Conservation (phyloP, 306 rosid genomes). For the Ochetophila trinervis region DNA sequence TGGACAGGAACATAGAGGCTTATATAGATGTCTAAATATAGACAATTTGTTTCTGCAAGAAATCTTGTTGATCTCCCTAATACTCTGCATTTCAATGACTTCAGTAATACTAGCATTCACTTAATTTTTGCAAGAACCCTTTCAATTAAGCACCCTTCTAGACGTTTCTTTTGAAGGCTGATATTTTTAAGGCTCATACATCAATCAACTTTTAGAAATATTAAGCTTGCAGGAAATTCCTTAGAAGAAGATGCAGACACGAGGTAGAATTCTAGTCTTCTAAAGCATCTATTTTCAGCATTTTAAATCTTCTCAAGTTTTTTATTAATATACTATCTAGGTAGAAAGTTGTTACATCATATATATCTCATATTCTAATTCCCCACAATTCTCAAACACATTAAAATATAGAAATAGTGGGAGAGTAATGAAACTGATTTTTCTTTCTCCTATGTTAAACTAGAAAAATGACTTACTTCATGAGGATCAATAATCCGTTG, state of each 20-base stretch:
- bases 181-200: slow-evolving; percentile 1
- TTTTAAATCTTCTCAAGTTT: slow-evolving; percentile 1
- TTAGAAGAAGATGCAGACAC: slow-evolving; percentile 2
- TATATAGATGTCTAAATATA: slow-evolving; percentile 2
- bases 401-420: neutral
- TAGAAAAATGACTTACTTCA: slow-evolving; percentile 54
- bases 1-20: no score
- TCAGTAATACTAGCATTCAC: neutral
- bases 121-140: neutral
- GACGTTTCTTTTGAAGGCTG: neutral
- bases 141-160: slow-evolving; percentile 19
- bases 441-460: neutral
- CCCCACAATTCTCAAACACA: slow-evolving; percentile 10
- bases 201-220: slow-evolving; percentile 2
- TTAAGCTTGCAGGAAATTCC: neutral
- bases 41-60: slow-evolving; percentile 6
- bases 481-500: slow-evolving; percentile 62
- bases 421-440: neutral
- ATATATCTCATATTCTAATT: slow-evolving; percentile 3
- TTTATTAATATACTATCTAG: neutral
- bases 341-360: neutral
- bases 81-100: slow-evolving; percentile 1
- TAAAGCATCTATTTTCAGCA: neutral
- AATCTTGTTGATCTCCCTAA: slow-evolving; percentile 9
- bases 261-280: slow-evolving; percentile 3